Conservation (phyloP, 2,329 filamentous ascomycete genomes). For the Fusarium paranaense region DNA sequence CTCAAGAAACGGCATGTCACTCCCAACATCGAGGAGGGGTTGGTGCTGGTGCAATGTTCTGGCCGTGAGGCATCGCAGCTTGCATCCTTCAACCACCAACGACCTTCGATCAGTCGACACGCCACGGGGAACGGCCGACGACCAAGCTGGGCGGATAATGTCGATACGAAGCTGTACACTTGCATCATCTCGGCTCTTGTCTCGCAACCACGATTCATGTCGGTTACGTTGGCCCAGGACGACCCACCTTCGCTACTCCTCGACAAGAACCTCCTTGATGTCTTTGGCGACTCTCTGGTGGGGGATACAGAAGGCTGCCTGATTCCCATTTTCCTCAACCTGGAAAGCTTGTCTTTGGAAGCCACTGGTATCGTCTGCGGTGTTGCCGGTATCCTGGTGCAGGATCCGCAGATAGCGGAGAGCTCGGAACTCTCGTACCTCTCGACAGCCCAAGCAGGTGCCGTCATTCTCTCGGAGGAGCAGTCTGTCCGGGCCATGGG, state of each 20-base stretch:
- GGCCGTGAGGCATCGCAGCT: slow-evolving; percentile 65
- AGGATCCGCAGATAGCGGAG: slow-evolving; percentile 70
- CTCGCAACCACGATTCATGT: slow-evolving; percentile 76
- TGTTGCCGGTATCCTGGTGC: slow-evolving; percentile 84
- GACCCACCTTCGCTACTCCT: slow-evolving; percentile 80
- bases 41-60: slow-evolving; percentile 86
- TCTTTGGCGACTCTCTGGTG: slow-evolving; percentile 80
- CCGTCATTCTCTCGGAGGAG: slow-evolving; percentile 84
- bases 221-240: slow-evolving; percentile 77
- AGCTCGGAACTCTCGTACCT: slow-evolving; percentile 88
- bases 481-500: slow-evolving; percentile 80
- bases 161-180: slow-evolving; percentile 73
- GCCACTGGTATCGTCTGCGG: slow-evolving; percentile 96
- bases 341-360: slow-evolving; percentile 83
- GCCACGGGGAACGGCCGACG: slow-evolving; percentile 51
- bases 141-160: slow-evolving; percentile 66
- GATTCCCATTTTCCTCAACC: slow-evolving; percentile 89
- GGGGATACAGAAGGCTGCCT: slow-evolving; percentile 78
- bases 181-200: slow-evolving; percentile 71
- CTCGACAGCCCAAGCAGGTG: slow-evolving; percentile 87
- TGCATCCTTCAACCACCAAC: slow-evolving; percentile 52
- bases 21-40: slow-evolving; percentile 74
- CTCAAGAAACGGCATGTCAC: slow-evolving; percentile 81
- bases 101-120: slow-evolving; percentile 51
- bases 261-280: slow-evolving; percentile 73